These are phyloP conservation scores for Monosporascus sp. DNA, from an alignment of 2,329 filamentous ascomycete species.

Conservation along the genomic window DNA sequence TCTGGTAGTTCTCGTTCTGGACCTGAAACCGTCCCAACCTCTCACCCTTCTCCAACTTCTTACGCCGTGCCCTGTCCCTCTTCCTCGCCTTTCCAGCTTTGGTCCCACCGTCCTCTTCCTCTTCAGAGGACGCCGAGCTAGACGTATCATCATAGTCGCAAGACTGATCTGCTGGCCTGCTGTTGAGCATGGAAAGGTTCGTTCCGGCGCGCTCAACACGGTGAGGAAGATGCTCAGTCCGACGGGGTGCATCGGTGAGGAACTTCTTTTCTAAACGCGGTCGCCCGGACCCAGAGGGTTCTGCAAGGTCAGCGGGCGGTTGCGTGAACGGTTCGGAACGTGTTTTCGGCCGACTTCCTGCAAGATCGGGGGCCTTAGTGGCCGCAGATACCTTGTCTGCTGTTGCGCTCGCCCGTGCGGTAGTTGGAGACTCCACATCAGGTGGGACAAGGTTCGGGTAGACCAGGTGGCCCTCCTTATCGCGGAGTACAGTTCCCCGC, in stretches of 20 bases:
- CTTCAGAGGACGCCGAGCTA: slow-evolving; percentile 15
- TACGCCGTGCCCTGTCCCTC: slow-evolving; percentile 9
- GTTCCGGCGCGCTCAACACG: slow-evolving; percentile 17
- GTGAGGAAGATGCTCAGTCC: slow-evolving; percentile 4
- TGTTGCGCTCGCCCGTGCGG: slow-evolving; percentile 4
- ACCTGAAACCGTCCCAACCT: slow-evolving; percentile 53
- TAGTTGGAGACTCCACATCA: slow-evolving; percentile 14
- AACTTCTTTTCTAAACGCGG: slow-evolving; percentile 13
- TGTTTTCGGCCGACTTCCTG: slow-evolving; percentile 8
- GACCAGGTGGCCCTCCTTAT: slow-evolving; percentile 16
- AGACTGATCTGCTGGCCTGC: slow-evolving; percentile 1
- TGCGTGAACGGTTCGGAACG: slow-evolving; percentile 9
- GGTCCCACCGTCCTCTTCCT: slow-evolving; percentile 10
- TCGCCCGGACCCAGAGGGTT: slow-evolving; percentile 4
- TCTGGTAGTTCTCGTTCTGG: slow-evolving; percentile 60
- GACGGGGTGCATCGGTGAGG: slow-evolving; percentile 14
- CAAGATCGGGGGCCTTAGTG: not conserved
- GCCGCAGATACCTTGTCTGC: not conserved
- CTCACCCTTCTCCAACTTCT: slow-evolving; percentile 15
- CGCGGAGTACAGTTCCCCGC: slow-evolving; percentile 12
- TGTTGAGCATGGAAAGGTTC: slow-evolving; percentile 14
- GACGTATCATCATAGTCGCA: slow-evolving; percentile 10
- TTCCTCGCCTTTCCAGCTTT: slow-evolving; percentile 3
- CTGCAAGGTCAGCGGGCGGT: not conserved
- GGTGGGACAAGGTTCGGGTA: slow-evolving; percentile 21